Conservation (phyloP, 805 yeast genomes). For the Kodamaea kaohsiungensis region DNA sequence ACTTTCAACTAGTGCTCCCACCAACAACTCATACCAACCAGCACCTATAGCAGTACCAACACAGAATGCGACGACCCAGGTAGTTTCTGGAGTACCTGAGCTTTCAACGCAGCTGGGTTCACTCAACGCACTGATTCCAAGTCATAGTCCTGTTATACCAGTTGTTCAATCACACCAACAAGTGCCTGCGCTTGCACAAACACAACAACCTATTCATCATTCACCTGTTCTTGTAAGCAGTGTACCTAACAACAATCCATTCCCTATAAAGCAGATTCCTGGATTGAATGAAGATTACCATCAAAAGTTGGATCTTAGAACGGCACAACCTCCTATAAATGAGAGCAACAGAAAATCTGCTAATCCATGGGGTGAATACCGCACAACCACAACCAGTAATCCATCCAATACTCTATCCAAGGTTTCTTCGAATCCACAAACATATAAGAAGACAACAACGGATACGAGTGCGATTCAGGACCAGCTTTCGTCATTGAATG, state of each 20-base stretch:
- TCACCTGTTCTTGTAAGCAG: constrained; percentile 1
- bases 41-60: neutral
- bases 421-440: constrained; percentile 5
- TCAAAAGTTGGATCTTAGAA: constrained; percentile 1
- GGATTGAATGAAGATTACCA: neutral
- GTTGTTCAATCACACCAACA: neutral
- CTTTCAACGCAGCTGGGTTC: neutral
- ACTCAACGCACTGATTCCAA: neutral
- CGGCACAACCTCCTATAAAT: neutral
- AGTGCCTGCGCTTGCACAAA: neutral
- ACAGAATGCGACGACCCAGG: neutral
- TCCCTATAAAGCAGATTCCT: constrained; percentile 9
- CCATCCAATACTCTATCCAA: constrained; percentile 4
- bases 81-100: neutral
- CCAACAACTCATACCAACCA: neutral
- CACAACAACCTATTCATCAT: neutral
- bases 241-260: constrained; percentile 6
- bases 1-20: neutral
- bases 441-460: constrained; percentile 1
- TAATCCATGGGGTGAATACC: constrained; percentile 40
- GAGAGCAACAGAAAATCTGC: constrained; percentile 15
- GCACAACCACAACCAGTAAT: constrained; percentile 6
- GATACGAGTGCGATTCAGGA: constrained; percentile 2
- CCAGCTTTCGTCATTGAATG: constrained; percentile 5
- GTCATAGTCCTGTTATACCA: neutral